Evolutionary conservation across 371 early-diverging fungal genomes (phyloP), one percentile per base, ranked within the genome.

Genomic region (Vairimorpha necatrix): DNA sequence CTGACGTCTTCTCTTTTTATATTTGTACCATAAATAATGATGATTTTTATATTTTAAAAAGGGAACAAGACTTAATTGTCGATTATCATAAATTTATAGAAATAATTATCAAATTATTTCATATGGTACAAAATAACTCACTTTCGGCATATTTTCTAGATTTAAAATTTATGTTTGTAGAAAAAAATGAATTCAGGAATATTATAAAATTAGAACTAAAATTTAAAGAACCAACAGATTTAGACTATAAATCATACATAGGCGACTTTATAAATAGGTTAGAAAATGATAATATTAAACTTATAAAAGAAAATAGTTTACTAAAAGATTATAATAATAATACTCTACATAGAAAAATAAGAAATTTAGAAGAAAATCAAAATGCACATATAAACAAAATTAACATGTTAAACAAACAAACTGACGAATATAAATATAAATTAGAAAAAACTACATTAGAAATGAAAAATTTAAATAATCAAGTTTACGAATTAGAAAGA

Each of bases 51-150:
- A 63, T 79, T 2, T 53, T 83, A 33, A 86, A 86, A 72, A 76
- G 80, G n/a, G 82, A 80, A 39, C 86, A 86, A 73, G 82, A 81
- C 50, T 83, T 86, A 50, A 68, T 82, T 22, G 84, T 86, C 32
- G 83, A 84, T 61, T 86, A 73, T 67, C 76, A 77, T 3, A 69
- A 39, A 66, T 86, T 86, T 70, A 60, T 80, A 22, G 56, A 33
- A 47, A 79, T 68, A 26, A 36, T 84, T 26, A 68, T 78, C 4
- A 82, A 82, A 47, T 56, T 86, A 60, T 79, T 86, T 32, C 74
- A 82, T 62, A 53, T 42, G n/a, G 38, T 86, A 63, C 48, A 60
- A 0, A 81, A 38, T 39, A 60, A 62, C 39, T 72, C 68, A 33
- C 63, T 83, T 11, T 73, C 22, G 34, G 80, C 74, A 20, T 30